Evolutionary conservation across 2,329 filamentous ascomycete species (phyloP).

Genomic region (Ophiosphaerella korrae): DNA sequence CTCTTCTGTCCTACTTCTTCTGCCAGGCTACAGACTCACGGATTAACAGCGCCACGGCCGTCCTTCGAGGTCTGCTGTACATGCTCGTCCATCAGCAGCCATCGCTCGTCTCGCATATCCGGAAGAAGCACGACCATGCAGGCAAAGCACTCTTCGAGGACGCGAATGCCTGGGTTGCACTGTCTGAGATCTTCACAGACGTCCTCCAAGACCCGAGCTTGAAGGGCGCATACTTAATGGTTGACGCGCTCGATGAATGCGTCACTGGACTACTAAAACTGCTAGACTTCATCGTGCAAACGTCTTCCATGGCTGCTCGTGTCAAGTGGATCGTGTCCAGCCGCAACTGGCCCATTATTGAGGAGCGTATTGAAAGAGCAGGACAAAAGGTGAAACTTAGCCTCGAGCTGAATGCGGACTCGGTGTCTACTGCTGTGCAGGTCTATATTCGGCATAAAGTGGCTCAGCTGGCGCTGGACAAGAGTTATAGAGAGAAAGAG

Average conservation of each 20-base stretch:
- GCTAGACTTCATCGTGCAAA: constrained; percentile 1
- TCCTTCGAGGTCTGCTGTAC: constrained; percentile 53
- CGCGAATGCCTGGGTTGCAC: constrained; percentile 12
- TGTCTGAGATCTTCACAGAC: constrained; percentile 41
- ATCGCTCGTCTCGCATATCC: constrained; percentile 8
- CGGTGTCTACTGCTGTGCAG: constrained; percentile 42
- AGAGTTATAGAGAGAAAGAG: constrained; percentile 43
- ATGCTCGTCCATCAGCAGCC: constrained; percentile 40
- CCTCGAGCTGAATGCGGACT: constrained; percentile 36
- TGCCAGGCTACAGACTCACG: too few relatives aligned
- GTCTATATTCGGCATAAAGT: constrained; percentile 48
- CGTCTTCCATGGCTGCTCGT: constrained; percentile 13
- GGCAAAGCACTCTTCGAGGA: constrained; percentile 7
- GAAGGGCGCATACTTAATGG: constrained; percentile 8
- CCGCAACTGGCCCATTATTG: constrained; percentile 36
- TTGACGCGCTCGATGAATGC: constrained; percentile 24
- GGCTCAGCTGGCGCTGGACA: constrained; percentile 28
- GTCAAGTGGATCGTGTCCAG: constrained; percentile 2
- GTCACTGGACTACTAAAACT: constrained; percentile 1
- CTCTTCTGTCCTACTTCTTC: constrained; percentile 22
- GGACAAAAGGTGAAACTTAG: constrained; percentile 20
- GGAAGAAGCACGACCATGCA: constrained; percentile 4
- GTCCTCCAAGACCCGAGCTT: constrained; percentile 47
- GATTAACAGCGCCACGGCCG: too few relatives aligned
- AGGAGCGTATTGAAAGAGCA: constrained; percentile 19